Evolutionary conservation across 164 flowering plant genomes (phyloP).

Genomic region (Vitis rupestris): DNA sequence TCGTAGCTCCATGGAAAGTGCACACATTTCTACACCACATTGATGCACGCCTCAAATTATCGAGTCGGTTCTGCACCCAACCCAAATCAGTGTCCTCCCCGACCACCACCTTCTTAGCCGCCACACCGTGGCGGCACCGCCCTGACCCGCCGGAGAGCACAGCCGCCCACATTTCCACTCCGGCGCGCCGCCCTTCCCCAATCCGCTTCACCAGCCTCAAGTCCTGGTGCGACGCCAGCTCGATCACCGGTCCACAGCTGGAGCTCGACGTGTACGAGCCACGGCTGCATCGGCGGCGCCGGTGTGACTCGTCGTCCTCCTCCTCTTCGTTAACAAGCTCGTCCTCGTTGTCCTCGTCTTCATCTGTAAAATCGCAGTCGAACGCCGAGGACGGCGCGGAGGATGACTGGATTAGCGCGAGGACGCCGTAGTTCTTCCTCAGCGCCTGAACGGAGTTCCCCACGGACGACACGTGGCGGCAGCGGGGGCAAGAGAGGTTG

Average conservation of each 20-base stretch:
- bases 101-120: conserved; percentile 72
- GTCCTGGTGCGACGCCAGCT: conserved; percentile 57
- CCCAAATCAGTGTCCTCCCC: conserved; percentile 69
- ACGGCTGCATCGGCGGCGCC: conserved; percentile 23
- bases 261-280: conserved; percentile 44
- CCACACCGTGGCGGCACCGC: conserved; percentile 70
- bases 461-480: conserved; percentile 79
- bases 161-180: conserved; percentile 79
- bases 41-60: conserved; percentile 61
- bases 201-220: conserved; percentile 50
- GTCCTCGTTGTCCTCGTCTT: conserved; percentile 41
- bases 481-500: conserved; percentile 79
- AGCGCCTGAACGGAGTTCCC: conserved; percentile 89
- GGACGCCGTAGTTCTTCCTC: conserved; percentile 82
- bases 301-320: conserved; percentile 24
- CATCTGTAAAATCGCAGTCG: conserved; percentile 45
- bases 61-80: conserved; percentile 79
- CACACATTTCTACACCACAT: conserved; percentile 99
- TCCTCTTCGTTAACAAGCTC: conserved; percentile 32
- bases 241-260: conserved; percentile 50
- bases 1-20: conserved; percentile 79
- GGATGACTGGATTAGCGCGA: conserved; percentile 52
- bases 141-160: conserved; percentile 29
- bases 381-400: conserved; percentile 18
- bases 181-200: conserved; percentile 55